Evolutionary conservation across 257 asterid species (phyloP), one percentile per base, ranked within the genome.

Genomic region (Forsythia suspensa): DNA sequence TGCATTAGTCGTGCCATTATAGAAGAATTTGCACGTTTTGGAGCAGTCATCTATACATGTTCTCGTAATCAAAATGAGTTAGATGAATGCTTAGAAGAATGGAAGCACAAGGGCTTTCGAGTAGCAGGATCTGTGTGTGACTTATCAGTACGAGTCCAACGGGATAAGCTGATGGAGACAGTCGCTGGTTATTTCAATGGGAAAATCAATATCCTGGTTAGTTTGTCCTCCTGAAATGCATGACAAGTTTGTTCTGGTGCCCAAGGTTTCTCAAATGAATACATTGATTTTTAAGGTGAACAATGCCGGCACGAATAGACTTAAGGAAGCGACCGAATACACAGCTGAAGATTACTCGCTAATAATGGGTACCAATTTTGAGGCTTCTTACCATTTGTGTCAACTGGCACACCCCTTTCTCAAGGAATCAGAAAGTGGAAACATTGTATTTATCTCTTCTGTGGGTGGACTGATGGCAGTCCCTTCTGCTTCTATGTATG

Each of bases 401-500:
- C 95, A 90, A 82, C 76, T 90, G 52, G 85, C 88, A 15, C 79
- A 89, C 70, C 97, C 94, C 15, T 85, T 92, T 39, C 81, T 92
- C 3, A 90, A 89, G 82, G 90, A 91, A 3, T 82, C 93, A 34
- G 86, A 82, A 16, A 21, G 41, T 3, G 92, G 85, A 46, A 92
- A 76, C 78, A 81, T 92, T 68, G 91, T 92, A 3, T 90, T 89
- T 73, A 85, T 92, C 51, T 90, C 97, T n/a, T 90, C 97, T 37
- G 87, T 89, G 4, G 92, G 91, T 37, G 95, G 94, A 8, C 85
- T 85, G 21, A 63, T 84, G 6, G 88, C 90, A 0, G 81, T 90
- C 8, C 95, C 94, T 29, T 87, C 86, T 2, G 15, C 84, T 13
- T 82, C 94, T 6, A 84, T 87, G 10, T 92, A 92, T 72, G 89